phyloP scores from a whole-genome alignment of 2,329 filamentous ascomycete genomes.

The Epichloe gansuensis region DNA sequence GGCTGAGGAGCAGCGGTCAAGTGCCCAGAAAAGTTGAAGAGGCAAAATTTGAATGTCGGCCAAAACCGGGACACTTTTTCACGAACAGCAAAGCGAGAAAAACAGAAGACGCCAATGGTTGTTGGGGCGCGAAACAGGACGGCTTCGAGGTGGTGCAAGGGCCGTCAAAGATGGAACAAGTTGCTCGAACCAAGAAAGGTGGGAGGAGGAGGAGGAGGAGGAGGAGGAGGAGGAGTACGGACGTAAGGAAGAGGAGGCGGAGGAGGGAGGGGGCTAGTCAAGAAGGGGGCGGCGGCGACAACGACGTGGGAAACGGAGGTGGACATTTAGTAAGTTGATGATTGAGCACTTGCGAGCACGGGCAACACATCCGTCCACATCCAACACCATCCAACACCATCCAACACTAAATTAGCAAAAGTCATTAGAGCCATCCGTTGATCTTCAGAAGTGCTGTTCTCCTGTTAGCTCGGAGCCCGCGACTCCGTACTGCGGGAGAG shows the following conservation, averaged over 20 bases:
- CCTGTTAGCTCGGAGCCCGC: too few species aligned
- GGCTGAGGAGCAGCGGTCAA: slow-evolving; percentile 4
- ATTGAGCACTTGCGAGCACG: not conserved
- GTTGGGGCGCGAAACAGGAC: not conserved
- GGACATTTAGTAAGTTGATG: too few species aligned
- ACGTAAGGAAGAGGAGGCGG: not conserved
- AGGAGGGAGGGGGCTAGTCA: not conserved
- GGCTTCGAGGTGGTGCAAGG: not conserved
- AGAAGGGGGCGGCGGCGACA: not conserved
- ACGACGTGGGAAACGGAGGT: not conserved
- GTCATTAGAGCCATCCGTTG: too few species aligned
- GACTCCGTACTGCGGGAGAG: too few species aligned
- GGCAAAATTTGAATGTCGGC: not conserved
- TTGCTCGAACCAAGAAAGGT: not conserved
- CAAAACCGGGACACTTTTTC: not conserved
- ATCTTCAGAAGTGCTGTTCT: too few species aligned
- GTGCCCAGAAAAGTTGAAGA: not conserved
- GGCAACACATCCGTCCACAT: not conserved
- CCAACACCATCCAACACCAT: too few species aligned
- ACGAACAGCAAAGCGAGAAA: not conserved
- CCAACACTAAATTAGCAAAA: too few species aligned
- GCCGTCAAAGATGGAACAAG: not conserved
- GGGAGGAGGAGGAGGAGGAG: not conserved
- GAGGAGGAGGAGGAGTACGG: not conserved
- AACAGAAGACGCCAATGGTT: not conserved